Conservation (phyloP, 2,329 filamentous ascomycete genomes). For the Pyrenochaeta sp. region DNA sequence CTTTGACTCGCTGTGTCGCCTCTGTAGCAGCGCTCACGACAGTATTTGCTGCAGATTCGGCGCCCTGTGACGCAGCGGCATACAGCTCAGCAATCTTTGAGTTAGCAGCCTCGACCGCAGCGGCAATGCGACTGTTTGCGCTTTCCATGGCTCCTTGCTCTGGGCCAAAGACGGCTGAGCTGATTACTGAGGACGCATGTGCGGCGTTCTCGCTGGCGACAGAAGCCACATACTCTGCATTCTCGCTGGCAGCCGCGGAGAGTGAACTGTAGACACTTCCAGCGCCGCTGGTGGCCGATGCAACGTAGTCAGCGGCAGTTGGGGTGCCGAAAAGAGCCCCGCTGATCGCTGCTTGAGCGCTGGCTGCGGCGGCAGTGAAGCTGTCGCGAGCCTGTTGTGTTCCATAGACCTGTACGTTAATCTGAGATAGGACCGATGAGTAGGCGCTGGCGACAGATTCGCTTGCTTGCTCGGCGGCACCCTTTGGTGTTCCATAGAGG, state of each 20-base stretch:
- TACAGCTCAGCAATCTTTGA: constrained; percentile 53
- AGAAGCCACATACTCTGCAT: constrained; percentile 52
- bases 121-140: constrained; percentile 52
- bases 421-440: constrained; percentile 58
- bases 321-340: constrained; percentile 66
- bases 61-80: constrained; percentile 46
- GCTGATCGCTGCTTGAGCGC: constrained; percentile 63
- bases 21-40: constrained; percentile 47
- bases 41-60: constrained; percentile 58
- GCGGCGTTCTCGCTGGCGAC: constrained; percentile 54
- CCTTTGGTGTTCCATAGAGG: constrained; percentile 65
- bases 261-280: constrained; percentile 39
- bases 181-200: constrained; percentile 47
- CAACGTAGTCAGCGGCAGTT: constrained; percentile 55
- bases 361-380: constrained; percentile 63
- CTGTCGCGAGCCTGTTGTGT: constrained; percentile 62
- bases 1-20: constrained; percentile 58
- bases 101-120: constrained; percentile 56
- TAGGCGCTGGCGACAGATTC: constrained; percentile 63
- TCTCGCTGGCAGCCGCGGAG: constrained; percentile 26
- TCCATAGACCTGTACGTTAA: constrained; percentile 65
- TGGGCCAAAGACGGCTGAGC: constrained; percentile 58
- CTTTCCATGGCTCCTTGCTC: constrained; percentile 57
- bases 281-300: constrained; percentile 55
- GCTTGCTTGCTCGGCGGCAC: constrained; percentile 62